Evolutionary conservation across 2,329 filamentous ascomycete genomes (phyloP), one percentile per base, ranked within the genome.

Genomic region (Alternaria postmessia): DNA sequence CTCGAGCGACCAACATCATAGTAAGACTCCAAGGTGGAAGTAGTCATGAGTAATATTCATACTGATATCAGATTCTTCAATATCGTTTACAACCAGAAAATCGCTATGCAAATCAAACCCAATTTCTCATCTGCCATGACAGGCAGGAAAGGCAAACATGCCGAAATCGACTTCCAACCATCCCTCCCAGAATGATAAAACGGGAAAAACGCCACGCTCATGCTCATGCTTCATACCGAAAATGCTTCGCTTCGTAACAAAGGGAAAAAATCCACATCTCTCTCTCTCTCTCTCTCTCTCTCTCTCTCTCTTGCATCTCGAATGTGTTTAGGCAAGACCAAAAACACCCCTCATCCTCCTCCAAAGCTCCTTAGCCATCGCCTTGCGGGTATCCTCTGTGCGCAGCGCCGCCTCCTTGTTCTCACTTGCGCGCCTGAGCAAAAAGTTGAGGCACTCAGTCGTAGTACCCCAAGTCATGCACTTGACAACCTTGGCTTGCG

Each of bases 381-480:
- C 86, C 51, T 66, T 71, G 57, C 82, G 76, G 20, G 83, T 85
- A 59, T 84, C 84, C 48, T 74, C 77, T 2, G 86, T 88, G 56
- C 87, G 76, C 18, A 80, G 78, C 44, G 86, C 84, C 5, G 87
- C 86, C 78, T 89, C 87, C 67, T 85, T 85, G 73, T 88, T 88
- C 79, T 88, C 86, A 53, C 83, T 82, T n/a, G 86, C 86, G 48
- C 86, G 70, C 41, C 86, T 73, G 36, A 87, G 72, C 44, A 90
- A 78, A 76, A 90, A 96, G 77, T 93, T 91, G 67, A 97, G 87
- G 78, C 94, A 97, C 81, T 97, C 92, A 3, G 78, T 79, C 73
- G 86, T 81, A 4, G 77, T 81, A 1, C 86, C 86, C 85, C 86
- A 88, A 3, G 83, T 82, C 51, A 84, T 82, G 64, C 83, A 84